Base-by-base conservation (phyloP, 2,329 filamentous ascomycete species). In the Ophioceras dolichostomum region DNA sequence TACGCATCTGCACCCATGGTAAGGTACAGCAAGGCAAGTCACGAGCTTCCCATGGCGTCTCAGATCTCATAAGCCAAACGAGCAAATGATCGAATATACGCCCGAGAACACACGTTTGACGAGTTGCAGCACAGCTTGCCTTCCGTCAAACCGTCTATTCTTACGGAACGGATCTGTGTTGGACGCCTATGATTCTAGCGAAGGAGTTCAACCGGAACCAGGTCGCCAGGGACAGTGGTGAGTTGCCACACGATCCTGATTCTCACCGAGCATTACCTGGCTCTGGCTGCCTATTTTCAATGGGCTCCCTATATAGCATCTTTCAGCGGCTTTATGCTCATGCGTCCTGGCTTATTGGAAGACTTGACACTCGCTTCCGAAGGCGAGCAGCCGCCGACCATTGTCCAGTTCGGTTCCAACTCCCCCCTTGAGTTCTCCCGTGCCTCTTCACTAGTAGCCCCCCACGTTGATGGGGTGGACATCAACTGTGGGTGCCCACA, bases 401-500 rank as follows among this genome's bases (percentile, higher is more conserved):
- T 83, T 37, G 68, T 75, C 26, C 79, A 83, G 51, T 82, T 83
- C 48, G 79, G 78, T 33, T 67, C 73, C 44, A 79, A 73, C 47
- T 65, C 64, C 4, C 67, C 77, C 6, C 49, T 64, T 4, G 79
- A 84, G 51, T 64, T 83, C 32, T 64, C 73, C 12, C 67, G 77
- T 21, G 76, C 79, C 10, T 68, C 77, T 0, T 63, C 68, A 17
- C 66, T 83, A 34, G 73, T 75, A 3, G 70, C 67, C 0, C 77
- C 78, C 2, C 73, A 62, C 50, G 70, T 73, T 37, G 69, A 68
- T 47, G 79, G 79, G 43, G 68, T 83, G 3, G 76, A 83, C 47
- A 62, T 83, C 29, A 83, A 83, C 58, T 84, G 79, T 53, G 79
- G 79, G 10, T 84, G 79, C 49, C 79, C 79, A 7, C 79, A 84